Evolutionary conservation across 179 eudicot genomes (phyloP).

Genomic region (Corrigiola litoralis): DNA sequence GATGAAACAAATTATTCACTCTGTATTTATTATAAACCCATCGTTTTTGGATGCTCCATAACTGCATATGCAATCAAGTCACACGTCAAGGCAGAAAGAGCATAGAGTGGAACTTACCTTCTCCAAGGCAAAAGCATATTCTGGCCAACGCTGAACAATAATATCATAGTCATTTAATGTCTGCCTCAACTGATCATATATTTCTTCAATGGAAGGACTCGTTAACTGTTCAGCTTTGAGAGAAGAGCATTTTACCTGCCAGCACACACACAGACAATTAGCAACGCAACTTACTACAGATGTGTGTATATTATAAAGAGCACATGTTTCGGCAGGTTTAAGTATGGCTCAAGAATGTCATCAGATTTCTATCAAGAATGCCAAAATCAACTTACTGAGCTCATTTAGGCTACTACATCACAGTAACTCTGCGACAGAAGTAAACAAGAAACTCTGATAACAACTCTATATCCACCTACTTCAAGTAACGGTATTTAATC

Average conservation of each 20-base stretch:
- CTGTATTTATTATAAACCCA: neutral
- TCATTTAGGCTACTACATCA: neutral
- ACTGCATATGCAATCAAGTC: neutral
- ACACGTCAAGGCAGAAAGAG: constrained; percentile 4
- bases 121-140: constrained; percentile 70
- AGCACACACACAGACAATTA: constrained; percentile 8
- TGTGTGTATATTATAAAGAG: neutral
- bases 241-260: constrained; percentile 52
- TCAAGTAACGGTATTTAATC: neutral
- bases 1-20: neutral
- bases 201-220: constrained; percentile 68
- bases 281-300: neutral
- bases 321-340: neutral
- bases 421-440: neutral
- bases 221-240: constrained; percentile 51
- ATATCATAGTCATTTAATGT: constrained; percentile 66
- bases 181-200: constrained; percentile 62
- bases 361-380: too few relatives aligned
- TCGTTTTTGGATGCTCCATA: neutral
- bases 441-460: too few relatives aligned
- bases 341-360: too few relatives aligned
- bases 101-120: constrained; percentile 40
- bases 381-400: too few relatives aligned
- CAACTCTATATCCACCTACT: too few relatives aligned
- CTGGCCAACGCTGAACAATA: constrained; percentile 87